Base-by-base conservation (phyloP, 768 basidiomycete species). In the Hortiboletus flavorubellus region DNA sequence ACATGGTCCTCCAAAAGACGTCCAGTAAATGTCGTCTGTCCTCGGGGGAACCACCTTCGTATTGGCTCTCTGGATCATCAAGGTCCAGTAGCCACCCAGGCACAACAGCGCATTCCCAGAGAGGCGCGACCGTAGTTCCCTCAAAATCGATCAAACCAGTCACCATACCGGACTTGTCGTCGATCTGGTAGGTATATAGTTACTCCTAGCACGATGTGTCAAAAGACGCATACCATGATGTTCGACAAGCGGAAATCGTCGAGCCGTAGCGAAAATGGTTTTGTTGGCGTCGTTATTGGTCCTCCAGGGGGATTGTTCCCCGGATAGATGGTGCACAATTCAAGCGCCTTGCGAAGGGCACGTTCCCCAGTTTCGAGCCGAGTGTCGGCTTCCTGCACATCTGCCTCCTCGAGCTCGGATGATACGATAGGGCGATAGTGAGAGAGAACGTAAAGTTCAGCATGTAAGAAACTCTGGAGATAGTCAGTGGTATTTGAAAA, bases 241-340 rank as follows among this genome's bases (percentile, higher is more conserved):
- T 54, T 49, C 30, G 53, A 54, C 46, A 41, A 14, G 11, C 53
- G 46, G 18, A 53, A 53, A 39, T 53, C 51, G 4, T 46, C 51
- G 12, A 46, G 43, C 14, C 34, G 42, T 12, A 44, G 16, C 18
- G 51, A 51, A 42, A 44, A 51, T 18, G 51, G 26, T 7, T 12
- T 12, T 6, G 7, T n/a, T 2, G n/a, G 23, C 12, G 42, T 38
- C 16, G 6, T 29, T 2, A 39, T 18, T 11, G 18, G 30, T 40
- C 40, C 30, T 4, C 39, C n/a, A 7, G 23, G 53, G 5, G 11
- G 30, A 34, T 33, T 30, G 14, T 50, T 35, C 46, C 53, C 39
- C 15, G 38, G 53, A 41, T 48, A 47, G 52, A 48, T 16, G 3
- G 37, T n/a, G 11, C 39, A 53, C 10, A 41, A 38, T 4, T 41